These are phyloP conservation scores for Apiotrichum porosum DNA, from an alignment of 1,284 basidiomycete genomes.

Conservation along the genomic window DNA sequence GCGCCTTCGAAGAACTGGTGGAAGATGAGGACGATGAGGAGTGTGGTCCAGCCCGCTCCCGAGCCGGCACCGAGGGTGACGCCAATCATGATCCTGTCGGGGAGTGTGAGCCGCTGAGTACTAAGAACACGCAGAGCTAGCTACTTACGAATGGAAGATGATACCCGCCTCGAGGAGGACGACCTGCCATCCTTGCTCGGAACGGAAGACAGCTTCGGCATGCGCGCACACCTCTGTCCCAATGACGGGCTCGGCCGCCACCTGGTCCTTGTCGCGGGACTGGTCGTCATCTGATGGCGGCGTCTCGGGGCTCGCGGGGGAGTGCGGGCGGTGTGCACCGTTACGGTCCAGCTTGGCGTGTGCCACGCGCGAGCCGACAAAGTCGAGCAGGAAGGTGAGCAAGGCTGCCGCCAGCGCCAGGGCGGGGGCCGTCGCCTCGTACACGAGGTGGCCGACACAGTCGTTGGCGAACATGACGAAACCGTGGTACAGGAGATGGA, in stretches of 20 bases:
- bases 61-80: slow-evolving; percentile 26
- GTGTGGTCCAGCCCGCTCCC: slow-evolving; percentile 25
- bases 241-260: background rate
- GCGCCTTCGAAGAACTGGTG: slow-evolving; percentile 39
- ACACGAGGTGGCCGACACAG: slow-evolving; percentile 49
- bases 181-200: slow-evolving; percentile 32
- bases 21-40: slow-evolving; percentile 31
- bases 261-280: background rate
- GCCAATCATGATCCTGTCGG: slow-evolving; percentile 25
- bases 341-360: background rate
- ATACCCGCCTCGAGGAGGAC: slow-evolving; percentile 50
- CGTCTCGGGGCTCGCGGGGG: background rate
- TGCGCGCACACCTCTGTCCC: background rate
- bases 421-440: slow-evolving; percentile 48
- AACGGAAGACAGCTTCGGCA: background rate
- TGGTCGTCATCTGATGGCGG: background rate
- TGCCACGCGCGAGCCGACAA: slow-evolving; percentile 35
- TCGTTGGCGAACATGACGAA: slow-evolving; percentile 47
- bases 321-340: background rate
- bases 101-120: background rate
- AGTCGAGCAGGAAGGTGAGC: slow-evolving; percentile 45
- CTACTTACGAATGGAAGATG: slow-evolving; percentile 43
- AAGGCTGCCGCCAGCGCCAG: slow-evolving; percentile 44
- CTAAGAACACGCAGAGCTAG: background rate
- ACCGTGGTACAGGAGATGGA: slow-evolving; percentile 50